Conservation (phyloP, 148 eudicot species). For the Amaranthus palmeri region DNA sequence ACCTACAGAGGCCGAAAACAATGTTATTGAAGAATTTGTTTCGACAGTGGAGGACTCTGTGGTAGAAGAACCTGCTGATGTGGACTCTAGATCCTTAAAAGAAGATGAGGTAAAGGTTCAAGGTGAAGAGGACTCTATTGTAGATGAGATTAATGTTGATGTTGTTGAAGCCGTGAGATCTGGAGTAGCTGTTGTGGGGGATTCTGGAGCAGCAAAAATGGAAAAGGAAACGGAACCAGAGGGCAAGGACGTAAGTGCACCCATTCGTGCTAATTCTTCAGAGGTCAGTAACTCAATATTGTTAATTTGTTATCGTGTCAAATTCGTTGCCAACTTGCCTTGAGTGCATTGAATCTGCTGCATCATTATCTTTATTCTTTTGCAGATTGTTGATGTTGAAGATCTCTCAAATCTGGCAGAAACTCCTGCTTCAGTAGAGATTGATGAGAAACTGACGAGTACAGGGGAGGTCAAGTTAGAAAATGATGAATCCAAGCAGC, state of each 20-base stretch:
- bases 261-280: constrained; percentile 16
- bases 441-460: constrained; percentile 11
- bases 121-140: constrained; percentile 32
- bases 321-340: constrained; percentile 2
- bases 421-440: constrained; percentile 15
- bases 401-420: constrained; percentile 5
- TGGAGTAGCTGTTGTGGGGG: constrained; percentile 43
- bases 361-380: background rate
- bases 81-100: constrained; percentile 15
- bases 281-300: constrained; percentile 25
- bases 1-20: background rate
- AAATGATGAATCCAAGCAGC: constrained; percentile 27
- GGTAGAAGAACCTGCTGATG: constrained; percentile 19
- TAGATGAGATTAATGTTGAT: constrained; percentile 24
- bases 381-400: constrained; percentile 25
- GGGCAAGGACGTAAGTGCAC: background rate
- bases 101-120: constrained; percentile 18
- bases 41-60: constrained; percentile 10
- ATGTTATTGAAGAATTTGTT: constrained; percentile 7
- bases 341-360: constrained; percentile 10
- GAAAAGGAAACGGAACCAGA: background rate
- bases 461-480: constrained; percentile 14
- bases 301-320: constrained; percentile 1
- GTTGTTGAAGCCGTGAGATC: constrained; percentile 28
- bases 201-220: background rate